Evolutionary conservation across 768 basidiomycete genomes (phyloP).

Genomic region (Hygrophorus pudorinus): DNA sequence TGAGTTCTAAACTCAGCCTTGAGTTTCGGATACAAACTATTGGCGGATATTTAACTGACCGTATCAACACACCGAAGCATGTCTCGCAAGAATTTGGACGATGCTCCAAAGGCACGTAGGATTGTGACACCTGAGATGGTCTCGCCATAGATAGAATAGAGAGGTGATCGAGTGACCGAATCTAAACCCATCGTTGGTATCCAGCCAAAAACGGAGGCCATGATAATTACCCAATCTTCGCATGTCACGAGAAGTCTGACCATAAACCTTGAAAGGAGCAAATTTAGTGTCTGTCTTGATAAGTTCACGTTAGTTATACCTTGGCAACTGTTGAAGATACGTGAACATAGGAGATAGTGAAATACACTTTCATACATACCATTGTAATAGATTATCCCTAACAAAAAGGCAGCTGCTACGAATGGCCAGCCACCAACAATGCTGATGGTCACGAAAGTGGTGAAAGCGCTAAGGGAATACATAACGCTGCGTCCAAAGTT

Average conservation of each 20-base stretch:
- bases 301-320: conserved; percentile 19
- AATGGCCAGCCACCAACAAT: conserved; percentile 74
- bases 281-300: no score
- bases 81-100: conserved; percentile 76
- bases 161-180: conserved; percentile 38
- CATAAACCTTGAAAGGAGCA: conserved; percentile 48
- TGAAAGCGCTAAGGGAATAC: conserved; percentile 57
- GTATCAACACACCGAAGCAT: conserved; percentile 80
- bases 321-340: conserved; percentile 24
- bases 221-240: conserved; percentile 51
- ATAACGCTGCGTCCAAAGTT: conserved; percentile 75
- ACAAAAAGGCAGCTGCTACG: conserved; percentile 42
- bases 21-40: no score
- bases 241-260: conserved; percentile 84
- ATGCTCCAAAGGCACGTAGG: conserved; percentile 80
- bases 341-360: background rate
- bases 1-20: no score
- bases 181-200: conserved; percentile 18
- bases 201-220: background rate
- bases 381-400: conserved; percentile 62
- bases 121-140: conserved; percentile 65
- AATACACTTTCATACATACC: conserved; percentile 29
- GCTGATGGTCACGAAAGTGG: conserved; percentile 67
- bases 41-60: no score
- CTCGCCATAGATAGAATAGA: conserved; percentile 38